Evolutionary conservation across 2,329 filamentous ascomycete genomes (phyloP).

Genomic region (Pleochaeta shiraiana): DNA sequence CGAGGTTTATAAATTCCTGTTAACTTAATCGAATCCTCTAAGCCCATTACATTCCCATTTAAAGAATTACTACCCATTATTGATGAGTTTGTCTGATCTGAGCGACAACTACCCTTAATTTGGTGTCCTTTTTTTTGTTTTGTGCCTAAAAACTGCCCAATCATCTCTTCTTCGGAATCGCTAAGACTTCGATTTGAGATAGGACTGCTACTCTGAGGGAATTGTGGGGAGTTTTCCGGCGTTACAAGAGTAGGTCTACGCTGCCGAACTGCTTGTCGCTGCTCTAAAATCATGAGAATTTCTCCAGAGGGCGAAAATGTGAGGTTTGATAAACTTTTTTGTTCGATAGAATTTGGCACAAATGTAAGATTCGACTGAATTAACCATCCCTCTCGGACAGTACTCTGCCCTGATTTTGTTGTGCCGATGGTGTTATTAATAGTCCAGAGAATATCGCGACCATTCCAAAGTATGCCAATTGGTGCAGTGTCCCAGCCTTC

Average conservation of each 20-base stretch:
- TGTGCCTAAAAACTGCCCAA: slow-evolving; percentile 35
- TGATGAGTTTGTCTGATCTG: slow-evolving; percentile 29
- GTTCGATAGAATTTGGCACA: slow-evolving; percentile 39
- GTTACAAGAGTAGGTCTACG: slow-evolving; percentile 20
- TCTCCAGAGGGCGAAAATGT: slow-evolving; percentile 38
- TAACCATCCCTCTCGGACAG: slow-evolving; percentile 37
- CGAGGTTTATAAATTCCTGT: slow-evolving; percentile 35
- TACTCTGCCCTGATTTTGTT: slow-evolving; percentile 21
- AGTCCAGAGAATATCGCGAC: slow-evolving; percentile 39
- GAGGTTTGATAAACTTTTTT: slow-evolving; percentile 36
- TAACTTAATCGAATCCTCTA: slow-evolving; percentile 35
- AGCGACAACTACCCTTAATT: slow-evolving; percentile 24
- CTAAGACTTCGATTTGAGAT: slow-evolving; percentile 35
- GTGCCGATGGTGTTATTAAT: slow-evolving; percentile 3
- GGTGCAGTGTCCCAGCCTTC: slow-evolving; percentile 36
- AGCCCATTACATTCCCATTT: slow-evolving; percentile 24
- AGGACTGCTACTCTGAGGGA: slow-evolving; percentile 22
- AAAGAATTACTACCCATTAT: slow-evolving; percentile 22
- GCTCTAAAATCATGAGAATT: slow-evolving; percentile 38
- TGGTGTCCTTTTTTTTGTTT: slow-evolving; percentile 22
- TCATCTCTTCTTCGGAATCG: slow-evolving; percentile 42
- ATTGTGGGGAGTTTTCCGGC: slow-evolving; percentile 11
- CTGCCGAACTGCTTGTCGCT: slow-evolving; percentile 26
- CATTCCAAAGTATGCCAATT: slow-evolving; percentile 37
- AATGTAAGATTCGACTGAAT: slow-evolving; percentile 43